These are phyloP conservation scores for Boletellus ananiceps DNA, from an alignment of 768 basidiomycete genomes.

Conservation along the genomic window DNA sequence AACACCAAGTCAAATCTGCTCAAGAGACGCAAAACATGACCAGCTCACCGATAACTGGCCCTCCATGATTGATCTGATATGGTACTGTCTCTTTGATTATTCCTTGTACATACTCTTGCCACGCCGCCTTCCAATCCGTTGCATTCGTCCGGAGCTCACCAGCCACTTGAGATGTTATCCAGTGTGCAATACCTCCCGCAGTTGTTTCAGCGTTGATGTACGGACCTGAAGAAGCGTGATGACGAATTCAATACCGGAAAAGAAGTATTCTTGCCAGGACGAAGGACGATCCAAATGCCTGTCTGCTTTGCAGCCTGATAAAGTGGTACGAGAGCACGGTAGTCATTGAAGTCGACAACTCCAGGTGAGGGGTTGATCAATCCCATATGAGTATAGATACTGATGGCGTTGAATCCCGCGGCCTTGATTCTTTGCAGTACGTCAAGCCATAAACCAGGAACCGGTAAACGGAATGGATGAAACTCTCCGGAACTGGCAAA, in stretches of 20 bases:
- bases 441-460: slow-evolving; percentile 76
- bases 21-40: neutral
- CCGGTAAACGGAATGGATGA: slow-evolving; percentile 77
- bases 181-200: slow-evolving; percentile 67
- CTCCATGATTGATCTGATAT: slow-evolving; percentile 67
- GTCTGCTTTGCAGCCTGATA: slow-evolving; percentile 69
- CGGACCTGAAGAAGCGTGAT: slow-evolving; percentile 19
- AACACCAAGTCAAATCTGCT: neutral
- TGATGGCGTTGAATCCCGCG: slow-evolving; percentile 72
- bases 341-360: slow-evolving; percentile 68
- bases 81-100: slow-evolving; percentile 57
- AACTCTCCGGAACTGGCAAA: slow-evolving; percentile 71
- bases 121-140: slow-evolving; percentile 63
- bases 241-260: neutral
- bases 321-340: slow-evolving; percentile 62
- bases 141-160: slow-evolving; percentile 66
- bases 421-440: slow-evolving; percentile 80
- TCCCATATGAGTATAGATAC: slow-evolving; percentile 80
- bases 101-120: slow-evolving; percentile 66
- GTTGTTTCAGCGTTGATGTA: slow-evolving; percentile 80
- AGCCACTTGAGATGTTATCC: slow-evolving; percentile 65
- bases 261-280: slow-evolving; percentile 55
- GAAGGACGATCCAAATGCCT: slow-evolving; percentile 74
- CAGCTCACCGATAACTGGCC: slow-evolving; percentile 65
- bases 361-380: slow-evolving; percentile 70